Conservation (phyloP, 441 rosid species). For the Adansonia grandidieri region DNA sequence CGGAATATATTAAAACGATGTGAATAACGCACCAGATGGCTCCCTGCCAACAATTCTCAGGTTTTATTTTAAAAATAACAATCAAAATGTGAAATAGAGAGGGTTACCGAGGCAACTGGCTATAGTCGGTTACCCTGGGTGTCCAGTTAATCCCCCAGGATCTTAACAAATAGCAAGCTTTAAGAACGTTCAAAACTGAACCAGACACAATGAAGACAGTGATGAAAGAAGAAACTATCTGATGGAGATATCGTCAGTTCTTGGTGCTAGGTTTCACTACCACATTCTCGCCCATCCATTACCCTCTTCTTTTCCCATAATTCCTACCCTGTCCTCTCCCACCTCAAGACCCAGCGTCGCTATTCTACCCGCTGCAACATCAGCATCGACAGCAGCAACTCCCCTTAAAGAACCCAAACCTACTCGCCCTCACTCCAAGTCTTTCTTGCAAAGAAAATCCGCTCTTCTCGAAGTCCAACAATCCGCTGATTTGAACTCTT, state of each 20-base stretch:
- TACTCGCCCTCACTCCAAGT: slow-evolving; percentile 50
- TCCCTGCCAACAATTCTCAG: not conserved
- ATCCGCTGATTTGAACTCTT: slow-evolving; percentile 55
- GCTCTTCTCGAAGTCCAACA: slow-evolving; percentile 60
- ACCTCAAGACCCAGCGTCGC: slow-evolving; percentile 12
- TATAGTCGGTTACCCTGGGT: not conserved
- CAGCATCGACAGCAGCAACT: slow-evolving; percentile 21
- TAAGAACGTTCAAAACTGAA: not conserved
- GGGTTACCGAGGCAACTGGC: no score
- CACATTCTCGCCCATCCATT: slow-evolving; percentile 28
- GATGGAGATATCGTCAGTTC: slow-evolving; percentile 38
- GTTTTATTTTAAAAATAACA: not conserved
- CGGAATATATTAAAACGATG: not conserved
- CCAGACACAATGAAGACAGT: not conserved
- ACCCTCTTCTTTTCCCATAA: slow-evolving; percentile 28
- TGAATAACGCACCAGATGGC: not conserved
- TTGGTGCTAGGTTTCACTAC: slow-evolving; percentile 35
- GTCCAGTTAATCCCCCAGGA: no score
- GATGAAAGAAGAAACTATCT: not conserved
- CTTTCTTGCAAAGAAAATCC: slow-evolving; percentile 63
- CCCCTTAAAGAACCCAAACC: slow-evolving; percentile 33
- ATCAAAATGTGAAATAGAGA: no score
- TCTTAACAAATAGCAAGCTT: not conserved
- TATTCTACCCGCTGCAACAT: slow-evolving; percentile 15
- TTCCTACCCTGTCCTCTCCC: slow-evolving; percentile 29